phyloP scores from a whole-genome alignment of 495 filamentous ascomycete genomes.

The Tuber aestivum region DNA sequence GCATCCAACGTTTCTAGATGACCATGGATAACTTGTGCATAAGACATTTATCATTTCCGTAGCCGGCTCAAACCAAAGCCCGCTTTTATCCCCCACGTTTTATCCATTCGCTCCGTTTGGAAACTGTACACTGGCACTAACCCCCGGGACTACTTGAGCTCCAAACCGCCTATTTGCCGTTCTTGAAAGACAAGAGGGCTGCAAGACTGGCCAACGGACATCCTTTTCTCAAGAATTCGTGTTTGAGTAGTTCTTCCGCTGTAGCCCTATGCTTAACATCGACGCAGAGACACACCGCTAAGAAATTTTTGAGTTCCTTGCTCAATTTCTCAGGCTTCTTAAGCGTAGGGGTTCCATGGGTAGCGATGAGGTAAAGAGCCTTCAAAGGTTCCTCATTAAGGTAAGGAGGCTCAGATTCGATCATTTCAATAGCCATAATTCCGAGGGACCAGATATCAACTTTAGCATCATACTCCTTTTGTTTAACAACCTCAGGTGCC shows the following conservation, averaged over 20 bases:
- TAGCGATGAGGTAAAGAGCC: slow-evolving; percentile 93
- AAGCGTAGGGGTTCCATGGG: slow-evolving; percentile 89
- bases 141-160: slow-evolving; percentile 36
- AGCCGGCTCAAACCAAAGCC: slow-evolving; percentile 18
- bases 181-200: slow-evolving; percentile 75
- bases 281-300: slow-evolving; percentile 91
- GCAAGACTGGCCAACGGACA: slow-evolving; percentile 75
- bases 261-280: slow-evolving; percentile 92
- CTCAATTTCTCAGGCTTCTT: slow-evolving; percentile 97
- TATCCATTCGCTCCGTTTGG: slow-evolving; percentile 5
- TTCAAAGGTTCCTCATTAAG: slow-evolving; percentile 97
- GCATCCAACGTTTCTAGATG: slow-evolving; percentile 9
- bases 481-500: slow-evolving; percentile 98
- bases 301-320: slow-evolving; percentile 92
- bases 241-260: slow-evolving; percentile 74
- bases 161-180: slow-evolving; percentile 28
- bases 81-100: slow-evolving; percentile 16
- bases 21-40: slow-evolving; percentile 21
- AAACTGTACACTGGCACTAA: slow-evolving; percentile 18
- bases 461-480: slow-evolving; percentile 96
- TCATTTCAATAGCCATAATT: slow-evolving; percentile 99
- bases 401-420: slow-evolving; percentile 95
- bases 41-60: slow-evolving; percentile 16
- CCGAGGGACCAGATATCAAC: slow-evolving; percentile 98
- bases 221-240: slow-evolving; percentile 71